Base-by-base conservation (phyloP, 805 yeast genomes). In the Candida ovalis region DNA sequence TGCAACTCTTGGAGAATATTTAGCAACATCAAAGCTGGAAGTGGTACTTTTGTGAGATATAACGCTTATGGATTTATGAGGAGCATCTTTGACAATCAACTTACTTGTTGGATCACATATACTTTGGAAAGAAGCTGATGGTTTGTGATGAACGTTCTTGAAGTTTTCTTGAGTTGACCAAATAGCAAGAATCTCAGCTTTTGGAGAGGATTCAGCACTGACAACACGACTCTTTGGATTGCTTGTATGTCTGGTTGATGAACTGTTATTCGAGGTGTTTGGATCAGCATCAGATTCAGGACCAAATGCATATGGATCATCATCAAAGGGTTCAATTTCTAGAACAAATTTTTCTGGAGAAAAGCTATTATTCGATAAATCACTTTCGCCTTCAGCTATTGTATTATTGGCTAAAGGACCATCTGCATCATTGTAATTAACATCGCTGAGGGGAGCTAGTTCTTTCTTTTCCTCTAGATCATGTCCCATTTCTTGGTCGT, bases 241-340 rank as follows among this genome's bases (percentile, higher is more conserved):
- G 8, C 35, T 32, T 15, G 49, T 42, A 3, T 24, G 5, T 15
- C 42, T 47, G 4, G 27, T 40, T 4, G 43, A 17, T 3, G 47
- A 4, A 18, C 23, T 18, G 4, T 23, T 23, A 7, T 30, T 48
- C 33, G 54, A 58, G 22, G 69, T 67, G 23, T 63, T 61, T 21
- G 50, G 53, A 19, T 49, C 52, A 8, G 50, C 49, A 18, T 32
- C 46, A 2, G 8, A 25, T 17, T 71, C 54, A 10, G 73, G 76
- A n/a, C 68, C 69, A 17, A 75, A 69, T 1, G 68, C 61, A 52
- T 63, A 65, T 43, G 71, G 68, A 49, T 68, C 69, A 28, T 74
- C 66, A 44, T 75, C 78, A 37, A 76, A 67, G 23, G 62, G 63
- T 2, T 80, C 74, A 10, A 58, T 54, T 15, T 58, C 53, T 10